phyloP scores from a whole-genome alignment of 352 stramenopile genomes.

The Phytopythium boreale region DNA sequence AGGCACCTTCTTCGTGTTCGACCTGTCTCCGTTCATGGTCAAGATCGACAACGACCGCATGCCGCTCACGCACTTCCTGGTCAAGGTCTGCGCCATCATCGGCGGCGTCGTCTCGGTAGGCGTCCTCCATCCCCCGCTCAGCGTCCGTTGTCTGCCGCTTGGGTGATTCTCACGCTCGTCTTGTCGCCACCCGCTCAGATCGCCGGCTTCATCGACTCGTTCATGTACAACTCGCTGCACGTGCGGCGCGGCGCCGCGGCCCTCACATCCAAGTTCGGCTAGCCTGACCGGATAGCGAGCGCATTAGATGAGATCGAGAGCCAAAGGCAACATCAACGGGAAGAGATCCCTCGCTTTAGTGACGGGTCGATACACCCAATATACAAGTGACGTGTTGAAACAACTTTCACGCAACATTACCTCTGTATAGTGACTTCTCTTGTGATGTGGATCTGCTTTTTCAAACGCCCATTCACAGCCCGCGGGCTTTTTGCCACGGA shows the following conservation, averaged over 20 bases:
- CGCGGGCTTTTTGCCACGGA: background rate
- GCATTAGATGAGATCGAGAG: background rate
- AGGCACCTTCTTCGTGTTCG: constrained; percentile 86
- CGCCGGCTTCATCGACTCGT: constrained; percentile 83
- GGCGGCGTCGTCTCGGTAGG: constrained; percentile 80
- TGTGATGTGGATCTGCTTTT: background rate
- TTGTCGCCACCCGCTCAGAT: constrained; percentile 33
- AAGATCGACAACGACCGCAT: constrained; percentile 81
- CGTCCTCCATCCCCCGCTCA: constrained; percentile 8
- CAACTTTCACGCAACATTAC: constrained; percentile 12
- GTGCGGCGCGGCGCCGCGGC: constrained; percentile 30
- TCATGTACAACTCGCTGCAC: constrained; percentile 85
- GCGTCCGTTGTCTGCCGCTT: too few species aligned
- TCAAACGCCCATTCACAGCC: background rate
- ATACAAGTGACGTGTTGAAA: constrained; percentile 2
- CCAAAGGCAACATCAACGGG: background rate
- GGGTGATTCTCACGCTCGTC: background rate
- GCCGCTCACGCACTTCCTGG: constrained; percentile 83
- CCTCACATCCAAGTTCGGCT: constrained; percentile 32
- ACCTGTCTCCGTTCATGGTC: constrained; percentile 84
- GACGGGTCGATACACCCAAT: background rate
- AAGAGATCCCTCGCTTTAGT: background rate
- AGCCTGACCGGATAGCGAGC: constrained; percentile 3
- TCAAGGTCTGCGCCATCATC: constrained; percentile 80
- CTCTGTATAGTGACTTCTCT: background rate